Base-by-base conservation (phyloP, 768 basidiomycete genomes). In the Calocybe cyanea region DNA sequence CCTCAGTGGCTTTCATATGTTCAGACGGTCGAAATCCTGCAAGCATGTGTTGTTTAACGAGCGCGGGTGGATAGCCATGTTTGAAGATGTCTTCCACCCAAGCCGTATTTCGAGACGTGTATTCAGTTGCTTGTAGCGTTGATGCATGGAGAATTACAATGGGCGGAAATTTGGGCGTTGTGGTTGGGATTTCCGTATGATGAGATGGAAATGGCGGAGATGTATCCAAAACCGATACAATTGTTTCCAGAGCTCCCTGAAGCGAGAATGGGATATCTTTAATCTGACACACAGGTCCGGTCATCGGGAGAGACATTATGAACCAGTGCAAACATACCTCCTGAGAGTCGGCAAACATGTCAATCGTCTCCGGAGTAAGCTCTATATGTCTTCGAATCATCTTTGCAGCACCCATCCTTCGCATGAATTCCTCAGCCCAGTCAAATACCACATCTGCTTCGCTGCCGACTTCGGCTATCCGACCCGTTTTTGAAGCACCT, bases 71-170 rank as follows among this genome's bases (percentile, higher is more conserved):
- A 19, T 72, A 63, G 4, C 61, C 66, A 4, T 43, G 37, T 2
- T 53, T 52, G 7, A 66, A 46, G 1, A 69, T 60, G 4, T 47
- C 45, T 7, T 63, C 48, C 0, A 72, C 49, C 72, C 72, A 73
- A 2, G 48, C 38, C 18, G 60, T 60, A 48, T 68, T 75, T 21
- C 48, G 57, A 5, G 70, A 67, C 15, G 36, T 28, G 13, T 54
- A 39, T 6, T 48, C 47, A 15, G 52, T 33, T 1, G 46, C 49
- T 6, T 44, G 45, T 5, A 45, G 41, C n/a, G 49, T 39, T 20
- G 52, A 54, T 33, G 33, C 18, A 17, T 31, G 59, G 25, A 49
- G 45, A 40, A 11, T 41, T 20, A 50, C 30, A 15, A 52, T 15
- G 0, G 50, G 52, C 11, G 55, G 55, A 41, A 57, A 54, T 3